Conservation (phyloP, 352 stramenopile species). For the Globisporangium paddicum region DNA sequence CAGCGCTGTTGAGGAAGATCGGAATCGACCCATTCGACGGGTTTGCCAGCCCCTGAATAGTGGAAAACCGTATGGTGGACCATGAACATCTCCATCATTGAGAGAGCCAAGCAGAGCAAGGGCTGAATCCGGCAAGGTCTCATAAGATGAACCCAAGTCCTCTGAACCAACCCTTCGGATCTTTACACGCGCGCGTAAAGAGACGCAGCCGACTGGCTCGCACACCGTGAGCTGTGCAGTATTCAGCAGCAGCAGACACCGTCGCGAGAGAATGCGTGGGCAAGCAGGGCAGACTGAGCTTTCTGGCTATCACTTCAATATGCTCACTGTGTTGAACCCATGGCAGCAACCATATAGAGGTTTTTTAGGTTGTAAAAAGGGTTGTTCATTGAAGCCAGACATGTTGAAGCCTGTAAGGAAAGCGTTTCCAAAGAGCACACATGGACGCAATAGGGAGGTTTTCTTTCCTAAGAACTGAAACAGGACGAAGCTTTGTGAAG, state of each 20-base stretch:
- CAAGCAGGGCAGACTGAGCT: background rate
- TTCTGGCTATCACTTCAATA: background rate
- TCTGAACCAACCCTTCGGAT: too few relatives aligned
- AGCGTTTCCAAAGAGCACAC: background rate
- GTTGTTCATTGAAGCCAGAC: background rate
- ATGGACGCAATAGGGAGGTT: background rate
- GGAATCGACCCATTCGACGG: constrained; percentile 10
- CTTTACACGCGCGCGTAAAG: too few relatives aligned
- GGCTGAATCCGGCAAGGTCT: too few relatives aligned
- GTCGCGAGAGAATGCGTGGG: background rate
- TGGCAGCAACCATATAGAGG: background rate
- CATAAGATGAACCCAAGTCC: too few relatives aligned
- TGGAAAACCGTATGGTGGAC: too few relatives aligned
- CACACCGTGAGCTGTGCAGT: too few relatives aligned
- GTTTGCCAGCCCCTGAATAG: constrained; percentile 1
- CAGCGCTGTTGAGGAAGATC: constrained; percentile 11
- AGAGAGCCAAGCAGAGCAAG: too few relatives aligned
- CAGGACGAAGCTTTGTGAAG: background rate
- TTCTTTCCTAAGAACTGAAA: background rate
- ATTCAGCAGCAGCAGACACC: background rate
- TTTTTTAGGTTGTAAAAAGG: background rate
- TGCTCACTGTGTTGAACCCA: background rate
- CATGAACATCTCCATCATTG: too few relatives aligned
- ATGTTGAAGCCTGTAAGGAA: too few relatives aligned
- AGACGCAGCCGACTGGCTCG: too few relatives aligned